These are phyloP conservation scores for Taxillus chinensis DNA, from an alignment of 164 flowering plant species.

Conservation along the genomic window DNA sequence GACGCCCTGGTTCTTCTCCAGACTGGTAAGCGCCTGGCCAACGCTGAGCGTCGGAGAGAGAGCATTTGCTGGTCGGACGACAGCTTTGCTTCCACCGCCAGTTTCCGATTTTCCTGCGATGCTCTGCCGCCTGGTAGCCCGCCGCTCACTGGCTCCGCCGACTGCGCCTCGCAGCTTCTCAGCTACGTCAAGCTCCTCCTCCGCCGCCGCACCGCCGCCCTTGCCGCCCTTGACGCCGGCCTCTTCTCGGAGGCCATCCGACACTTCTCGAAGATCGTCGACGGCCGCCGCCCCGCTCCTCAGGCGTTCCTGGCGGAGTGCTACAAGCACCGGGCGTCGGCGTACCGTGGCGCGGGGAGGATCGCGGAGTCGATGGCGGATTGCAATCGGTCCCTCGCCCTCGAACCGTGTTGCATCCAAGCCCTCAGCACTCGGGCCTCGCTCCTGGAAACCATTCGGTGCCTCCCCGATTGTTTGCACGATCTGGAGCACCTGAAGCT, in stretches of 20 bases:
- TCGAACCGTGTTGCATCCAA: slow-evolving; percentile 62
- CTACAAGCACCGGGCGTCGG: slow-evolving; percentile 69
- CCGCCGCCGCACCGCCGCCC: slow-evolving; percentile 77
- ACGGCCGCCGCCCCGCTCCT: slow-evolving; percentile 73
- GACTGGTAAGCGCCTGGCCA: slow-evolving; percentile 76
- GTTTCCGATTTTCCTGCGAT: slow-evolving; percentile 14
- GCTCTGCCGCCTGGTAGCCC: slow-evolving; percentile 16
- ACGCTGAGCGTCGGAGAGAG: slow-evolving; percentile 72
- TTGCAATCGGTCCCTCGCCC: slow-evolving; percentile 69
- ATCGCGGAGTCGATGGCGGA: slow-evolving; percentile 83
- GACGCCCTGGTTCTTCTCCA: slow-evolving; percentile 94
- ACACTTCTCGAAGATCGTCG: slow-evolving; percentile 85
- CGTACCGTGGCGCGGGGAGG: slow-evolving; percentile 59
- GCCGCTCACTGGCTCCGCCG: slow-evolving; percentile 40
- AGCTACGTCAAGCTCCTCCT: slow-evolving; percentile 78
- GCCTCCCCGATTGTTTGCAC: slow-evolving; percentile 72
- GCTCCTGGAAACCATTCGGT: slow-evolving; percentile 61
- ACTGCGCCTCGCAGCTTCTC: slow-evolving; percentile 58
- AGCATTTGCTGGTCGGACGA: slow-evolving; percentile 78
- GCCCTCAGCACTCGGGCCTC: slow-evolving; percentile 65
- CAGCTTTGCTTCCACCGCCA: slow-evolving; percentile 51
- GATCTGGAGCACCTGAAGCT: slow-evolving; percentile 90
- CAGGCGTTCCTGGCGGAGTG: slow-evolving; percentile 87
- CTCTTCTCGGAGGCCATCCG: slow-evolving; percentile 82
- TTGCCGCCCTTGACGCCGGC: slow-evolving; percentile 92